Percentiles rank a stretch among this genome's conserved stretches.
Evolutionary conservation across 75 land plant genomes (phyloP).

Genomic region (Sequoia sempervirens): DNA sequence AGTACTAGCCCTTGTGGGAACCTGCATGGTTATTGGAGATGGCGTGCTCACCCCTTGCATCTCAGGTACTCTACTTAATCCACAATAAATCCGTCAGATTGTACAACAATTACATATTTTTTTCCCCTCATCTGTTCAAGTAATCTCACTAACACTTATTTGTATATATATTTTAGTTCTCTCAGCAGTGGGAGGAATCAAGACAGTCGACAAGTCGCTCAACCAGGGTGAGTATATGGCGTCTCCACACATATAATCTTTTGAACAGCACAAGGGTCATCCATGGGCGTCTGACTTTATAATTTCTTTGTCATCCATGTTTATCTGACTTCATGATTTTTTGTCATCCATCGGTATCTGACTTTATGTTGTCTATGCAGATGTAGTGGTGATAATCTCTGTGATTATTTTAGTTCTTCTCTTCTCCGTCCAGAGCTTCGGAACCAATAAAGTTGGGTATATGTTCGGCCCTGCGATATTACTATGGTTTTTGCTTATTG

Average conservation of each 20-base stretch:
- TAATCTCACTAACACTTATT: neutral
- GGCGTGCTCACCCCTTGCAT: too few relatives aligned
- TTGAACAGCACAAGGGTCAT: neutral
- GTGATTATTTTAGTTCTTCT: slow-evolving; percentile 27
- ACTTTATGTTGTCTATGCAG: slow-evolving; percentile 20
- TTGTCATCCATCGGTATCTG: neutral
- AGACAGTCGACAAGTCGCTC: too few relatives aligned
- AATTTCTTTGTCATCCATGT: too few relatives aligned
- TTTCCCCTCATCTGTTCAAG: too few relatives aligned
- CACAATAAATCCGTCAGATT: neutral
- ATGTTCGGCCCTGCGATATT: slow-evolving; percentile 38
- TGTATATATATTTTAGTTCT: slow-evolving; percentile 31
- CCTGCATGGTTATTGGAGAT: too few relatives aligned
- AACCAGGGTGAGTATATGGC: too few relatives aligned
- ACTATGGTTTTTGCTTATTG: slow-evolving; percentile 43
- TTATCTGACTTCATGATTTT: too few relatives aligned
- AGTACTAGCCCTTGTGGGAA: too few relatives aligned
- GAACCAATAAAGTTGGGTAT: slow-evolving; percentile 50
- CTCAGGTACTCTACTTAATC: too few relatives aligned
- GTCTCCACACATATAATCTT: too few relatives aligned
- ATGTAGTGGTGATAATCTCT: slow-evolving; percentile 30
- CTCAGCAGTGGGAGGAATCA: too few relatives aligned
- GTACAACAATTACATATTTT: neutral
- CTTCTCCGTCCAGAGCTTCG: slow-evolving; percentile 35
- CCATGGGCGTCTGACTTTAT: too few relatives aligned